These are phyloP conservation scores for Hydrangea macrophylla DNA, from an alignment of 148 eudicot genomes.

Conservation along the genomic window DNA sequence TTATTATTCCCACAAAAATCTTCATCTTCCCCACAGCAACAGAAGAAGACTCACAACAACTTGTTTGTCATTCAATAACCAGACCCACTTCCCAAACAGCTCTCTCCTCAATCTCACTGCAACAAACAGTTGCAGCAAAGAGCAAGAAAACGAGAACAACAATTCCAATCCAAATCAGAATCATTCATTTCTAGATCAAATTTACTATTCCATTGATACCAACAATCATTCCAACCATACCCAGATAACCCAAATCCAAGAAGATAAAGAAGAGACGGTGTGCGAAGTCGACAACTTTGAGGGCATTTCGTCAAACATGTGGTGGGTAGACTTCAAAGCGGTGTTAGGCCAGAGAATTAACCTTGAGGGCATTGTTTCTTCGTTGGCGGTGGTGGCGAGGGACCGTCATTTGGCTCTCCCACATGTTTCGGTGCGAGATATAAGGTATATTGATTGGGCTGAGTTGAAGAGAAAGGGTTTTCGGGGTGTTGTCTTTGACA, in stretches of 20 bases:
- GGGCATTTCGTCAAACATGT: slow-evolving; percentile 52
- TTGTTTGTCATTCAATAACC: slow-evolving; percentile 5
- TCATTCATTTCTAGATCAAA: slow-evolving; percentile 11
- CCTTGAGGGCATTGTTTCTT: slow-evolving; percentile 51
- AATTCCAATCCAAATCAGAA: slow-evolving; percentile 12
- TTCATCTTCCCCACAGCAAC: neutral
- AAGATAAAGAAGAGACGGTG: slow-evolving; percentile 1
- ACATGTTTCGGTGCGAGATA: slow-evolving; percentile 54
- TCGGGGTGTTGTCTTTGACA: slow-evolving; percentile 85
- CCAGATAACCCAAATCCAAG: slow-evolving; percentile 8
- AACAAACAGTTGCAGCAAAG: slow-evolving; percentile 23
- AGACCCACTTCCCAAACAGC: slow-evolving; percentile 12
- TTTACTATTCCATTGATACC: slow-evolving; percentile 18
- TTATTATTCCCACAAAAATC: slow-evolving; percentile 6
- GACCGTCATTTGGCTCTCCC: slow-evolving; percentile 61
- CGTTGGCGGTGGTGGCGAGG: slow-evolving; percentile 34
- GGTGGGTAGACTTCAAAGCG: slow-evolving; percentile 65
- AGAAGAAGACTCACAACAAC: neutral
- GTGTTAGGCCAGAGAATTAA: slow-evolving; percentile 79
- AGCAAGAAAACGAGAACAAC: slow-evolving; percentile 21
- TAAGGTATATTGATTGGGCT: slow-evolving; percentile 71
- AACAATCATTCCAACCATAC: neutral
- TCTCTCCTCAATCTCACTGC: slow-evolving; percentile 15
- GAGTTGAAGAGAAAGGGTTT: slow-evolving; percentile 65
- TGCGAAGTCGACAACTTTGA: neutral